Percentiles rank a stretch among this genome's conserved stretches.
phyloP scores from a whole-genome alignment of 169 alveolate species.

The Eimeria praecox region DNA sequence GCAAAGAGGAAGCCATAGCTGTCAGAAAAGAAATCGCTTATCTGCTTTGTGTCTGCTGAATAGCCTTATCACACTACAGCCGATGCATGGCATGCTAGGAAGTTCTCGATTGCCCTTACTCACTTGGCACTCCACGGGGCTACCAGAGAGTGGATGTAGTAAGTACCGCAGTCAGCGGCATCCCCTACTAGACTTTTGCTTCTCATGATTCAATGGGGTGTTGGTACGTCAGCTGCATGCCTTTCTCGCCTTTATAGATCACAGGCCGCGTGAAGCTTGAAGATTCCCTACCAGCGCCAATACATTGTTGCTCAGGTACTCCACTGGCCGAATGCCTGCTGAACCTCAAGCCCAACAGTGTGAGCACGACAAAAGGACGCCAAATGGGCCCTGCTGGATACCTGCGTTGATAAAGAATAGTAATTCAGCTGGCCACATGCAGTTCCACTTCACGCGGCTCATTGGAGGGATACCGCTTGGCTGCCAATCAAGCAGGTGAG shows the following conservation, averaged over 20 bases:
- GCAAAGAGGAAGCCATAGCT: not conserved
- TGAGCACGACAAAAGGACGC: not conserved
- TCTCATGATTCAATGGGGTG: not conserved
- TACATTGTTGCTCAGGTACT: not conserved
- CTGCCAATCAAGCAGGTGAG: not conserved
- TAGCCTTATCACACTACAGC: not conserved
- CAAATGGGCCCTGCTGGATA: not conserved
- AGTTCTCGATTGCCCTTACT: not conserved
- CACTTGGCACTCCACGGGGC: slow-evolving; percentile 54
- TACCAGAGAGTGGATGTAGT: slow-evolving; percentile 24
- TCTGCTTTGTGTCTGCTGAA: not conserved
- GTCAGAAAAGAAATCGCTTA: not conserved
- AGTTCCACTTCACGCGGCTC: not conserved
- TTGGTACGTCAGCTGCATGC: not conserved
- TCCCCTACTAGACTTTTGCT: not conserved
- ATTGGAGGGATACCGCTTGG: not conserved
- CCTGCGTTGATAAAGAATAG: not conserved
- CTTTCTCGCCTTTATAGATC: not conserved
- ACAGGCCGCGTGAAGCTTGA: not conserved
- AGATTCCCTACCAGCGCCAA: not conserved
- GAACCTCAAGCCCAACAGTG: not conserved
- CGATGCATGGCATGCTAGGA: not conserved
- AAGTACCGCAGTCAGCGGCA: slow-evolving; percentile 46
- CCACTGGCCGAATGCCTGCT: not conserved
- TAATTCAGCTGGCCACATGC: not conserved